Conservation (phyloP, 148 eudicot species). For the Nyssa sinensis region DNA sequence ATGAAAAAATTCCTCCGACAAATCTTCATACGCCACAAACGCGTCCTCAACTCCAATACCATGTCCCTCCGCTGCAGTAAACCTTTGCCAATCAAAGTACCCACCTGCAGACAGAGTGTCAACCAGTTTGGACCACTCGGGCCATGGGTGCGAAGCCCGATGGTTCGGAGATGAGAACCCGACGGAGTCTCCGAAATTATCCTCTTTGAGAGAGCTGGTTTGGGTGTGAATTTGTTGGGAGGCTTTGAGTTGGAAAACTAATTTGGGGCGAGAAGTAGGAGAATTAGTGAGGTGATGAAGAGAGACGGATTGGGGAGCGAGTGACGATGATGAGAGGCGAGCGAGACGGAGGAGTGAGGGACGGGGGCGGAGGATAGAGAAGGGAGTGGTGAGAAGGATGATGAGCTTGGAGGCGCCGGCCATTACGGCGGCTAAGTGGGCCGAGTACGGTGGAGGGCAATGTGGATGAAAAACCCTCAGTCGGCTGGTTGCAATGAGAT, state of each 20-base stretch:
- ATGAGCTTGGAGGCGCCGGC: slow-evolving; percentile 46
- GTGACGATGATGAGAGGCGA: slow-evolving; percentile 4
- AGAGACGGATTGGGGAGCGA: background rate
- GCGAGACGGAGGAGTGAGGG: slow-evolving; percentile 16
- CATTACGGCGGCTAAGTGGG: slow-evolving; percentile 24
- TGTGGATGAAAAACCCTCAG: background rate
- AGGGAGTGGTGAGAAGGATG: slow-evolving; percentile 29
- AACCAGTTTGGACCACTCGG: slow-evolving; percentile 50
- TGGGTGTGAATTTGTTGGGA: slow-evolving; percentile 28
- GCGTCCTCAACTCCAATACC: slow-evolving; percentile 22
- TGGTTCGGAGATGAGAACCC: slow-evolving; percentile 2
- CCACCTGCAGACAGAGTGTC: slow-evolving; percentile 16
- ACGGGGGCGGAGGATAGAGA: slow-evolving; percentile 27
- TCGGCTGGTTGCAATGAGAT: too few relatives aligned
- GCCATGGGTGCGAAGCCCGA: slow-evolving; percentile 47
- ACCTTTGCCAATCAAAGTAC: slow-evolving; percentile 5
- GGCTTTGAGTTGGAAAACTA: background rate
- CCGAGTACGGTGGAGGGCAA: background rate
- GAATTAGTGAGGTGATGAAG: slow-evolving; percentile 12
- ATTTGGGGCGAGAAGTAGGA: slow-evolving; percentile 4
- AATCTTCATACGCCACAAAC: slow-evolving; percentile 32
- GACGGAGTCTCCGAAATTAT: background rate
- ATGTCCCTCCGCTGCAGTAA: slow-evolving; percentile 1
- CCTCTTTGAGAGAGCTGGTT: slow-evolving; percentile 10
- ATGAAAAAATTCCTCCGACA: slow-evolving; percentile 44